These are phyloP conservation scores for Taxillus chinensis DNA, from an alignment of 164 flowering plant species.

Conservation along the genomic window DNA sequence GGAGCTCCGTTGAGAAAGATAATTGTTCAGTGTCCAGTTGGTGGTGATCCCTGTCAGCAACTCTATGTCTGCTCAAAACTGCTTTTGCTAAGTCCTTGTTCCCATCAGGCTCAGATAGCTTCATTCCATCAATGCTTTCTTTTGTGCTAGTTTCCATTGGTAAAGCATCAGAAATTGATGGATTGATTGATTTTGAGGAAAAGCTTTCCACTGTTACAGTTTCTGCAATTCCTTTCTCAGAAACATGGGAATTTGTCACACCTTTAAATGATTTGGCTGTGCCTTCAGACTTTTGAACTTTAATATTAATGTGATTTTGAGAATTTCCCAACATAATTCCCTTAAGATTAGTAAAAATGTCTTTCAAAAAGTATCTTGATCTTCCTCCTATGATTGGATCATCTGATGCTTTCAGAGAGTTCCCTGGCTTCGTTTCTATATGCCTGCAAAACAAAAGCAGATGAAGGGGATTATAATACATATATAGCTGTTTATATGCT, in stretches of 20 bases:
- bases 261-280: slow-evolving; percentile 8
- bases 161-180: too few species aligned
- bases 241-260: slow-evolving; percentile 3
- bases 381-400: slow-evolving; percentile 11
- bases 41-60: background rate
- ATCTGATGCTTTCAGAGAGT: slow-evolving; percentile 8
- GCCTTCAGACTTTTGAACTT: slow-evolving; percentile 6
- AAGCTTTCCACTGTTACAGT: slow-evolving; percentile 5
- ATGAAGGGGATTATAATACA: too few species aligned
- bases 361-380: slow-evolving; percentile 17
- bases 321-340: slow-evolving; percentile 11
- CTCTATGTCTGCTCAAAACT: background rate
- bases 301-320: background rate
- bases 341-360: slow-evolving; percentile 13
- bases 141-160: background rate
- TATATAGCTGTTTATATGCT: too few species aligned
- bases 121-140: background rate
- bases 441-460: slow-evolving; percentile 5
- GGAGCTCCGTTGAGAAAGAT: background rate
- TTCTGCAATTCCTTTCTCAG: slow-evolving; percentile 3
- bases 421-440: slow-evolving; percentile 13
- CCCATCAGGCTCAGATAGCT: slow-evolving; percentile 5
- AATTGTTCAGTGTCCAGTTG: background rate
- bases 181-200: background rate
- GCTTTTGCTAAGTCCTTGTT: background rate